Base-by-base conservation (phyloP, 1,284 basidiomycete species). In the Fomitopsis schrenkii region DNA sequence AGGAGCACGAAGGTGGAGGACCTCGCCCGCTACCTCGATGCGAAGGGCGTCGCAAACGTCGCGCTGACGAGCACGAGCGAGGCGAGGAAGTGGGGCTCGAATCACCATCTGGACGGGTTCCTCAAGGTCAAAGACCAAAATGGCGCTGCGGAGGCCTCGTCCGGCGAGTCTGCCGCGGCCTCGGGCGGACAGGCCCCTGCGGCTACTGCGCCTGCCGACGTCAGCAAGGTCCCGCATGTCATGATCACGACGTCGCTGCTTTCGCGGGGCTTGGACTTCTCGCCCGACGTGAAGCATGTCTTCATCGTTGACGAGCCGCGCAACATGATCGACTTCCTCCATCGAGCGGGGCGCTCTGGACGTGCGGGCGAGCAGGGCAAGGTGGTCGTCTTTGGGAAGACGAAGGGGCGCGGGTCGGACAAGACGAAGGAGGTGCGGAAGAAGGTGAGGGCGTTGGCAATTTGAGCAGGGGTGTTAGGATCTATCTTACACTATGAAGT, bases 191-290 rank as follows among this genome's bases (percentile, higher is more conserved):
- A 52, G 26, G 46, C 28, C 6, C 15, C 22, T 22, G 22, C 48
- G 6, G 19, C 45, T 6, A 1, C 9, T 41, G 53, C 61, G n/a
- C 36, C 28, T n/a, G 61, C 66, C 3, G 64, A 67, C 55, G 59
- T 64, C 15, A 69, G 64, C 58, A 68, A 74, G 5, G 67, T 68
- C 0, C 86, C 91, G 15, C 82, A 88, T 60, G 87, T 95, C 33
- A 79, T 97, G 67, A 82, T 96, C 60, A 95, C 94, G 28, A 97
- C 94, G 0, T 95, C 94, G 10, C 80, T 97, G 26, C 86, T 97
- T 35, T 94, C 93, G n/a, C 85, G 95, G 17, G 95, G 94, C 3
- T 81, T 97, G 10, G 95, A 97, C 72, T 97, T 97, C 70, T 79
- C 86, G 15, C 86, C 93, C 0, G 76, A 78, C 4, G 86, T 95